Base-by-base conservation (phyloP, 225 moss, liverwort and hornwort genomes). In the Asterella californica region DNA sequence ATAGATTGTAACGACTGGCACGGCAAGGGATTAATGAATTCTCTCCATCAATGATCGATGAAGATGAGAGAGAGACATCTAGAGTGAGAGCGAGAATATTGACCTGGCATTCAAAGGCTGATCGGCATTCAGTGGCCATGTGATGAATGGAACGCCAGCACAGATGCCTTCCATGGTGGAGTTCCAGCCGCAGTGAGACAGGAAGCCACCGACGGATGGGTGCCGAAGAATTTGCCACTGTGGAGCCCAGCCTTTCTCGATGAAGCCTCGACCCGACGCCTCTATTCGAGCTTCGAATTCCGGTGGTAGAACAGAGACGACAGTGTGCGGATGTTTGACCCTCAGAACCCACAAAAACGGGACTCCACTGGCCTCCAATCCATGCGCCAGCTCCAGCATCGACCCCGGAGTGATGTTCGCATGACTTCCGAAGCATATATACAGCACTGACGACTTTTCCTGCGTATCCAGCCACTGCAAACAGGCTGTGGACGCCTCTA, bases 101-200 rank as follows among this genome's bases (percentile, higher is more conserved):
- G 48, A 81, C 80, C 80, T 72, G n/a, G 80, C 80, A n/a, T 83
- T 87, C 24, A 68, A 29, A 50, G 60, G 87, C 49, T 84, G 60
- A 72, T 80, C 80, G 24, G 80, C 80, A 80, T 61, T 61, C 72
- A 72, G 32, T 0, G 88, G 93, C 89, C 90, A 94, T 10, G 87
- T 79, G 78, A 91, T 65, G 34, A 91, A 36, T 11, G 91, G 87
- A 52, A 90, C 82, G 25, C 88, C 88, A 0, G 53, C 62, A 45
- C 87, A 86, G 32, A 91, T 86, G 80, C 90, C 82, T 76, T 90
- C 92, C 77, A 90, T 48, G 0, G 76, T 83, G 46, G 92, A 92
- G 65, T 90, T 91, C 91, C 90, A 91, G 11, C 91, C 91, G n/a
- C 88, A 88, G 76, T 93, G 90, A 33, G 83, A 84, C 6, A 94